Evolutionary conservation across 148 eudicot genomes (phyloP), one percentile per base, ranked within the genome.

Genomic region (Camellia granthamiana): DNA sequence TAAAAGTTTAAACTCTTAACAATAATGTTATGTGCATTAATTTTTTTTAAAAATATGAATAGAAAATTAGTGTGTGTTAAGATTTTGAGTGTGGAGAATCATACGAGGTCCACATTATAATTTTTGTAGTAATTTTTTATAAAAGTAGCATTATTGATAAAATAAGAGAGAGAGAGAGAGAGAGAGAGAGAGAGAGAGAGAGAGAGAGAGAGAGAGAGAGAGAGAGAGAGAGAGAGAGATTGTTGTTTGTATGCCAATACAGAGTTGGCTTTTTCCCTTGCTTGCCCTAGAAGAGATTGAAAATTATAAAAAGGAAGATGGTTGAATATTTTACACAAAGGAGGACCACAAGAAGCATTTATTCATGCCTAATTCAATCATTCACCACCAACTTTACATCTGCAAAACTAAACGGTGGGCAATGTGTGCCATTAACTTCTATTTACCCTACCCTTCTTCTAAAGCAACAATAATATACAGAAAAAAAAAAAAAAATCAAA

Each of bases 241-340:
- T 51, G 9, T 66, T 4, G 41, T 67, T 46, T 47, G 49, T 38
- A 49, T 47, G 44, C 81, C 74, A 69, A 69, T 12, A 19, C 15
- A 5, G n/a, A 23, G 69, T 79, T 55, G n/a, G 71, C 59, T 14
- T 69, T 80, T 64, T 47, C 23, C 55, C 55, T 73, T 55, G 58
- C 80, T 76, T 79, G 73, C 18, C 38, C 83, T 38, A 16, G 59
- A 76, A 76, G 86, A 76, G 79, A 83, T 49, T 41, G 7, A 72
- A 75, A 38, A 47, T 66, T 65, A 74, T 78, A 47, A 58, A 64
- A 56, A 9, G 9, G 68, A 7, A 42, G 11, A 30, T 1, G 43
- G 76, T 8, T 75, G 70, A 21, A 9, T 2, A 14, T 21, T 21
- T 21, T 19, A 21, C 14, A 3, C 2, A 41, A 30, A 42, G 42